These are phyloP conservation scores for Flaveria trinervia DNA, from an alignment of 129 eudicot genomes.

Conservation along the genomic window DNA sequence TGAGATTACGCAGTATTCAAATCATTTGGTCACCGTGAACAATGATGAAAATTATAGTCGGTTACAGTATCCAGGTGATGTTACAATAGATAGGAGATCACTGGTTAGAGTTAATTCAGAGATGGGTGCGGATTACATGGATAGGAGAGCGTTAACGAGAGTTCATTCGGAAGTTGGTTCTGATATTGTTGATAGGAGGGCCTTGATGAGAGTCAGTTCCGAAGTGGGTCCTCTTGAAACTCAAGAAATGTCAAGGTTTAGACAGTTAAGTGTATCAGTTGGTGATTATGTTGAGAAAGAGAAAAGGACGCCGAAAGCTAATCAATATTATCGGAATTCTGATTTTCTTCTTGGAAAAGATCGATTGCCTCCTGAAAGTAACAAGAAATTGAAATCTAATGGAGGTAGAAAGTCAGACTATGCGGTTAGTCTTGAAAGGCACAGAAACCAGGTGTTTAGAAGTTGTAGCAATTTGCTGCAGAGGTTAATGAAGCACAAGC, in stretches of 20 bases:
- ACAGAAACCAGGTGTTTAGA: slow-evolving; percentile 54
- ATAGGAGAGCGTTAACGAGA: slow-evolving; percentile 46
- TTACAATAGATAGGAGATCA: slow-evolving; percentile 27
- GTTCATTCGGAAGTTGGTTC: slow-evolving; percentile 62
- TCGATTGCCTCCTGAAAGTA: slow-evolving; percentile 79
- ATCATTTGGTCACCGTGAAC: neutral
- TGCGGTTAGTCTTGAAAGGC: slow-evolving; percentile 43
- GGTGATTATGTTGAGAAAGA: slow-evolving; percentile 75
- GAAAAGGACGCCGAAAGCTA: slow-evolving; percentile 92
- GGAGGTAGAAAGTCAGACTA: slow-evolving; percentile 54
- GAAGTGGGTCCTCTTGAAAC: slow-evolving; percentile 53
- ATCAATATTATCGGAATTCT: slow-evolving; percentile 64
- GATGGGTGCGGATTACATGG: slow-evolving; percentile 48
- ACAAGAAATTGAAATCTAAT: slow-evolving; percentile 52
- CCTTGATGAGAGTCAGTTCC: slow-evolving; percentile 51
- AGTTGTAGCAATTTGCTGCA: slow-evolving; percentile 69
- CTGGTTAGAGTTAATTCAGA: slow-evolving; percentile 62
- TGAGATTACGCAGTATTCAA: slow-evolving; percentile 11
- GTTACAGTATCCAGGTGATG: slow-evolving; percentile 35
- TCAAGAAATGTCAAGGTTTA: slow-evolving; percentile 46
- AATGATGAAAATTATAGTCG: slow-evolving; percentile 36
- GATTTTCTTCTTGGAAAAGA: slow-evolving; percentile 86
- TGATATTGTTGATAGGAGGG: slow-evolving; percentile 22
- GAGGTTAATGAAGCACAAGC: slow-evolving; percentile 50
- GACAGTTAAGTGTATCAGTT: slow-evolving; percentile 52